Evolutionary conservation across 139 green algal genomes (phyloP), one percentile per base, ranked within the genome.

Genomic region (Coccomyxa sp.): DNA sequence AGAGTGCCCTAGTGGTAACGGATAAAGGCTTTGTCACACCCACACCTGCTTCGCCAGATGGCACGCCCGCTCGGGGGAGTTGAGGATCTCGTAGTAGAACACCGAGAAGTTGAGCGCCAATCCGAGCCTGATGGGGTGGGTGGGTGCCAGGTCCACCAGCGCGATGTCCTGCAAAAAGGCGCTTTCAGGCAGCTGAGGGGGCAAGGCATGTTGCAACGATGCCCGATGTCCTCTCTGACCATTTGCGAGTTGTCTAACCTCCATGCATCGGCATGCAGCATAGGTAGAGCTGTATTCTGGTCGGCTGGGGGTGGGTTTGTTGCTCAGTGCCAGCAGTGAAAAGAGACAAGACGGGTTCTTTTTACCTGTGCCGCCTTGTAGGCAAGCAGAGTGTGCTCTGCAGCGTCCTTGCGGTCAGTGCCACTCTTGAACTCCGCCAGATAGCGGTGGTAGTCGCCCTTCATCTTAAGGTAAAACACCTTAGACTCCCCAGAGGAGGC

Each of bases 61-160:
- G 91, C 95, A 99, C 16, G 95, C 95, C 41, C 91, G 89, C 89
- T 99, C 96, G 16, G 96, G 96, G 22, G 95, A 97, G 91, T 99
- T 99, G 41, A 99, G 84, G 82, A 99, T 98, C 86, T 99, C 96
- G 74, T 99, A 99, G 90, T 99, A 99, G 86, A 99, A 99, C 12
- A 99, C 96, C 16, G 93, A 98, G 89, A 99, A 99, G 91, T 99
- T 99, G 55, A 99, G 90, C 9, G 96, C 96, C 75, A 99, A 90
- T 68, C 96, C 96, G 74, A 99, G 90, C 58, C 96, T 89, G 76
- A 99, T 99, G 72, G 96, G 96, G 89, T 99, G 97, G 29, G 96
- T 99, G 29, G 94, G 91, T 24, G 95, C 89, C 69, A 99, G 87
- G 78, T 99, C 96, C 33, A 94, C 89, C 34, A 97, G 80, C 7